Percentiles rank a stretch among this genome's conserved stretches.
phyloP scores from a whole-genome alignment of 768 basidiomycete species.

The Tulasnella sp. region DNA sequence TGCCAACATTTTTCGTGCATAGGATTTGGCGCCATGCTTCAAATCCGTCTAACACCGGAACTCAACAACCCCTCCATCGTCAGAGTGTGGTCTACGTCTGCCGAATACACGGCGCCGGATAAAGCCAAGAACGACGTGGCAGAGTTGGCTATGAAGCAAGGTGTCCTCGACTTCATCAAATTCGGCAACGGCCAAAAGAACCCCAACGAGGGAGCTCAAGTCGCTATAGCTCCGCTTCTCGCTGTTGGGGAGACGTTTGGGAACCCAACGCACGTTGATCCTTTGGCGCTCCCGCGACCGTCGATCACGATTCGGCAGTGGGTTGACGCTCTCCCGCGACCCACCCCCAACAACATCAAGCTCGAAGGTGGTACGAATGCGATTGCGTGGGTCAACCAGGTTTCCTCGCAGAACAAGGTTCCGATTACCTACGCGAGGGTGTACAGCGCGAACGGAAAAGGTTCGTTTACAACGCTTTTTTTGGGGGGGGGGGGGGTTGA shows the following conservation, averaged over 20 bases:
- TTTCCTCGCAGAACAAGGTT: slow-evolving; percentile 39
- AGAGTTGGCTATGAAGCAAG: neutral
- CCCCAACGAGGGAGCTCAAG: slow-evolving; percentile 7
- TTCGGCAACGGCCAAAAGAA: neutral
- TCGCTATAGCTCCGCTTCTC: slow-evolving; percentile 15
- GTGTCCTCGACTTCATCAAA: neutral
- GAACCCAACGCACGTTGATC: slow-evolving; percentile 19
- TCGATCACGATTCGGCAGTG: slow-evolving; percentile 51
- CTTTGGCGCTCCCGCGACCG: slow-evolving; percentile 24
- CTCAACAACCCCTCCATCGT: neutral
- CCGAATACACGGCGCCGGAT: neutral
- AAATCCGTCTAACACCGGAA: neutral
- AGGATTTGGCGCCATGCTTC: neutral
- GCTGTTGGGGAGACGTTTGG: neutral
- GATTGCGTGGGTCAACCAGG: slow-evolving; percentile 50
- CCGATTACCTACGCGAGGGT: slow-evolving; percentile 9
- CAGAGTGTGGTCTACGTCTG: neutral
- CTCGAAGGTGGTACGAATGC: slow-evolving; percentile 51
- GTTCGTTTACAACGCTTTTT: neutral
- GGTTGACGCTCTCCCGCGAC: slow-evolving; percentile 61
- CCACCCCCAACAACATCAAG: slow-evolving; percentile 54
- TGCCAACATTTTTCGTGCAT: neutral
- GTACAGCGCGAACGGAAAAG: slow-evolving; percentile 14
- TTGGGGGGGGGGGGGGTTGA: too few species aligned
- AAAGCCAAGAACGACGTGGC: neutral